Conservation (phyloP, 192 early-diverging fungal genomes). For the Backusella luteola region DNA sequence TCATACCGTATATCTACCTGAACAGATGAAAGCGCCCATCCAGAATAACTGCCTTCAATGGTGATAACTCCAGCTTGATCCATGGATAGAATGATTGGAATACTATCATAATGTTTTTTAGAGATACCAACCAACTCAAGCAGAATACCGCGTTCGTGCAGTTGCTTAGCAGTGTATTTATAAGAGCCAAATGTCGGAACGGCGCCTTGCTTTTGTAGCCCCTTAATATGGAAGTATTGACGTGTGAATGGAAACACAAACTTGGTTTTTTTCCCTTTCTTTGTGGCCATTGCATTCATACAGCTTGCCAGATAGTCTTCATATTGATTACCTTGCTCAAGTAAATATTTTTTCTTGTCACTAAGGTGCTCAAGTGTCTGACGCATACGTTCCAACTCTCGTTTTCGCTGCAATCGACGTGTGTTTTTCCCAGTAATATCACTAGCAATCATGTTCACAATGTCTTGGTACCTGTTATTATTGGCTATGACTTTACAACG, state of each 20-base stretch:
- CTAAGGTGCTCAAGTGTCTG: slow-evolving; percentile 80
- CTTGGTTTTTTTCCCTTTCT: slow-evolving; percentile 62
- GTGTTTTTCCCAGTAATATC: slow-evolving; percentile 94
- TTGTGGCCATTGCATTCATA: slow-evolving; percentile 80
- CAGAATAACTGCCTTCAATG: slow-evolving; percentile 82
- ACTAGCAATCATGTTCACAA: slow-evolving; percentile 89
- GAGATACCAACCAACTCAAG: slow-evolving; percentile 79
- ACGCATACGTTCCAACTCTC: slow-evolving; percentile 71
- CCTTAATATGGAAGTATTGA: slow-evolving; percentile 94
- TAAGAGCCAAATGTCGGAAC: slow-evolving; percentile 97
- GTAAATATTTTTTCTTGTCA: slow-evolving; percentile 81
- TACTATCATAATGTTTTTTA: slow-evolving; percentile 83
- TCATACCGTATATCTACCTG: slow-evolving; percentile 86
- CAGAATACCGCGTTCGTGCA: slow-evolving; percentile 92
- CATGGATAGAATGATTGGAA: slow-evolving; percentile 90
- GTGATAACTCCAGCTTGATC: slow-evolving; percentile 89
- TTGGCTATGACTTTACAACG: slow-evolving; percentile 65
- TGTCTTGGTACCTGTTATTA: slow-evolving; percentile 83
- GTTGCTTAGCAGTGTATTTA: slow-evolving; percentile 95
- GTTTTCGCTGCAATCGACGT: slow-evolving; percentile 70
- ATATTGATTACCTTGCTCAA: slow-evolving; percentile 86
- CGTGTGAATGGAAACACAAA: slow-evolving; percentile 86
- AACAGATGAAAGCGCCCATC: slow-evolving; percentile 63
- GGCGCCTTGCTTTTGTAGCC: slow-evolving; percentile 79
- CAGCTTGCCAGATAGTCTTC: slow-evolving; percentile 91